phyloP scores from a whole-genome alignment of 495 filamentous ascomycete genomes.

The Jackrogersella minutella region DNA sequence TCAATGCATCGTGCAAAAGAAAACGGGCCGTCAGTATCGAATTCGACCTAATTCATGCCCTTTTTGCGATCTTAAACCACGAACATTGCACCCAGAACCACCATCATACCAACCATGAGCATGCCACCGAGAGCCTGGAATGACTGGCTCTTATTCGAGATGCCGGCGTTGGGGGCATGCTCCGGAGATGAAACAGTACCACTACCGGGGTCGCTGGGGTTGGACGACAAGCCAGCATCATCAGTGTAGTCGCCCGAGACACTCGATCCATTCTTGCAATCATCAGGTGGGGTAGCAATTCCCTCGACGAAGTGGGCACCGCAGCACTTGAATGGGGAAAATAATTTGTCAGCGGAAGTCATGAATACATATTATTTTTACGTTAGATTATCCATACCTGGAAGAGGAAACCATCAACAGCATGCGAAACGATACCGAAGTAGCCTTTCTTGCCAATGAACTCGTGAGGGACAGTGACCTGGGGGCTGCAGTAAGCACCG shows the following conservation, averaged over 20 bases:
- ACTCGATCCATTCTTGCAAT: slow-evolving; percentile 55
- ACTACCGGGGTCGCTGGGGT: slow-evolving; percentile 30
- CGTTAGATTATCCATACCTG: slow-evolving; percentile 48
- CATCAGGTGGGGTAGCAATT: slow-evolving; percentile 22
- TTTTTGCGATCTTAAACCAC: slow-evolving; percentile 12
- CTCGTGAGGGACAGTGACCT: slow-evolving; percentile 49
- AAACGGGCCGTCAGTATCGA: neutral
- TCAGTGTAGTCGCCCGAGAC: slow-evolving; percentile 46
- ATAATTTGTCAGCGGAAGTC: neutral
- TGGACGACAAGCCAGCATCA: slow-evolving; percentile 47
- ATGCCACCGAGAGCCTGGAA: slow-evolving; percentile 13
- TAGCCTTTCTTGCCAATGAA: slow-evolving; percentile 61
- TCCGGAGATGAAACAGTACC: slow-evolving; percentile 15
- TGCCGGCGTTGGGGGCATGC: slow-evolving; percentile 7
- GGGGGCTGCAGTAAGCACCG: slow-evolving; percentile 54
- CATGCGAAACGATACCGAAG: slow-evolving; percentile 52
- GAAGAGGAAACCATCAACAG: slow-evolving; percentile 58
- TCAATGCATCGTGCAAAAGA: slow-evolving; percentile 1
- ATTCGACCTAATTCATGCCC: neutral
- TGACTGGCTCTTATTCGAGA: slow-evolving; percentile 13
- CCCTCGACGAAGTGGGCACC: slow-evolving; percentile 61
- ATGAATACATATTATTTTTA: neutral
- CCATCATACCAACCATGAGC: slow-evolving; percentile 13
- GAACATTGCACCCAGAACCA: slow-evolving; percentile 12
- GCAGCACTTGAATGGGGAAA: slow-evolving; percentile 50